phyloP scores from a whole-genome alignment of 306 rosid genomes.

The Vigna trinervia region DNA sequence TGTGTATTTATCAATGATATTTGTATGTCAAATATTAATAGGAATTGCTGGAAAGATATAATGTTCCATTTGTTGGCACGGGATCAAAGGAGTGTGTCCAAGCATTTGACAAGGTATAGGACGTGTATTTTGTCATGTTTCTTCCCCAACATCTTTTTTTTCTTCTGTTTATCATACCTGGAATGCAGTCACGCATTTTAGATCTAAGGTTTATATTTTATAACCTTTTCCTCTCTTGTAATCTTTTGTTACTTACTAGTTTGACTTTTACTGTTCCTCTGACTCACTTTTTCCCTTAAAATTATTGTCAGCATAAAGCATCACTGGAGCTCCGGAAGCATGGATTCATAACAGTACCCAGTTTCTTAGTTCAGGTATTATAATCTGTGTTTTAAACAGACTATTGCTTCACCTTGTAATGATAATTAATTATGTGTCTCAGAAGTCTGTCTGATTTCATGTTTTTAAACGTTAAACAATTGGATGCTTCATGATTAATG shows the following conservation, averaged over 20 bases:
- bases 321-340: conserved; percentile 73
- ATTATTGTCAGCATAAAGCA: conserved; percentile 78
- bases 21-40: conserved; percentile 51
- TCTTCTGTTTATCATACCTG: conserved; percentile 17
- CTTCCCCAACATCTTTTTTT: not conserved
- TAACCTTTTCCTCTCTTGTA: not conserved
- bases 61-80: conserved; percentile 93
- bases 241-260: conserved; percentile 21
- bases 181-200: conserved; percentile 4
- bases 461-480: conserved; percentile 19
- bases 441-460: not conserved
- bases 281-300: conserved; percentile 37
- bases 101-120: conserved; percentile 90
- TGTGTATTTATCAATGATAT: conserved; percentile 24
- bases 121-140: conserved; percentile 15
- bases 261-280: conserved; percentile 20
- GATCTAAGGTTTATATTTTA: conserved; percentile 26
- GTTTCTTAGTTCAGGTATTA: conserved; percentile 79
- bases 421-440: conserved; percentile 1
- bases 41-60: conserved; percentile 83
- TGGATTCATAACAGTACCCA: conserved; percentile 79
- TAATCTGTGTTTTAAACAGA: conserved; percentile 31
- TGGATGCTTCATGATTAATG: conserved; percentile 28
- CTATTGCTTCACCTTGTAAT: conserved; percentile 30
- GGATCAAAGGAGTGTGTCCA: conserved; percentile 80